Evolutionary conservation across 1,139 yeast genomes (phyloP).

Genomic region (Candida buenavistaensis): DNA sequence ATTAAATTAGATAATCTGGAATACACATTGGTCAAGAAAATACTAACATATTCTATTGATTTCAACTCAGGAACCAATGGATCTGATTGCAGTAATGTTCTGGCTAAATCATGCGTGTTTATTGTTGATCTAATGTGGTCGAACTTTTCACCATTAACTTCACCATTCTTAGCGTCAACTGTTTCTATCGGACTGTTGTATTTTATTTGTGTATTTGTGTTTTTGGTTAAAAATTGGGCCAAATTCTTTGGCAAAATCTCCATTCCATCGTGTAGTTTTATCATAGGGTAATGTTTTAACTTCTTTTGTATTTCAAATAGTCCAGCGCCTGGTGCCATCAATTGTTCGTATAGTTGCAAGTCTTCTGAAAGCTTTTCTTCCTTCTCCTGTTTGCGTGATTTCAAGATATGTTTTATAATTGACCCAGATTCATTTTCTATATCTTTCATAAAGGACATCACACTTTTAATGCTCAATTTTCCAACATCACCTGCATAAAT

Average conservation of each 20-base stretch:
- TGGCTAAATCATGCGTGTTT: constrained; percentile 36
- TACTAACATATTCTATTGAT: constrained; percentile 49
- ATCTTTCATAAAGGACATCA: constrained; percentile 51
- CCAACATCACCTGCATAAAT: constrained; percentile 85
- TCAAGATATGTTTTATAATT: constrained; percentile 38
- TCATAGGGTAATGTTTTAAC: constrained; percentile 51
- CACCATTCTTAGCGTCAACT: constrained; percentile 21
- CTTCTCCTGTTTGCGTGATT: constrained; percentile 10
- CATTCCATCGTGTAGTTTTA: constrained; percentile 54
- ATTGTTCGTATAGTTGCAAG: constrained; percentile 29
- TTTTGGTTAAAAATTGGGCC: constrained; percentile 30
- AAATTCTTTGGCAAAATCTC: constrained; percentile 50
- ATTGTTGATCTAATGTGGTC: constrained; percentile 63
- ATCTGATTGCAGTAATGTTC: constrained; percentile 17
- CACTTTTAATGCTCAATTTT: constrained; percentile 62
- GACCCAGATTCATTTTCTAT: constrained; percentile 66
- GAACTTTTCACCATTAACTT: constrained; percentile 21
- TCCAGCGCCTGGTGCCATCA: constrained; percentile 37
- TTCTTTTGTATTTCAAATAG: constrained; percentile 32
- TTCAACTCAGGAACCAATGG: constrained; percentile 19
- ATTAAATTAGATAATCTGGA: constrained; percentile 29
- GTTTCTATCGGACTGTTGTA: constrained; percentile 21
- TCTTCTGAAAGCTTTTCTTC: constrained; percentile 16
- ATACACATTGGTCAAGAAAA: constrained; percentile 62
- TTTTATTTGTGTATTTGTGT: constrained; percentile 42